Conservation (phyloP, 495 filamentous ascomycete genomes). For the Echria macrotheca region DNA sequence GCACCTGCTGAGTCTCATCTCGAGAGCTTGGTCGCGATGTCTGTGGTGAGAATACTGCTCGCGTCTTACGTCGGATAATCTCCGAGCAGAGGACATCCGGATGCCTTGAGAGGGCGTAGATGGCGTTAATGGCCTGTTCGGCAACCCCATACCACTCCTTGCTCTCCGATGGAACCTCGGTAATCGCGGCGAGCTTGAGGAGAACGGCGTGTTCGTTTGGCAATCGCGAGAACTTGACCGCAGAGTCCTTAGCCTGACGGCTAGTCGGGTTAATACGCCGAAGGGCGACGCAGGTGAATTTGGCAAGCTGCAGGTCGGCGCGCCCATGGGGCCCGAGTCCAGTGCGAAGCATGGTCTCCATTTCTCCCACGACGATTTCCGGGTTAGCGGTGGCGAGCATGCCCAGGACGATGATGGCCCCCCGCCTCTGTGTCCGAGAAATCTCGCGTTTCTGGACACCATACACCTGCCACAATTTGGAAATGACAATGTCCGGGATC, state of each 20-base stretch:
- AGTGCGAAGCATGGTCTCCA: conserved; percentile 87
- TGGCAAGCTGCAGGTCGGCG: conserved; percentile 78
- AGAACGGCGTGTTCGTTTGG: conserved; percentile 89
- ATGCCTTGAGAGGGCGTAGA: conserved; percentile 91
- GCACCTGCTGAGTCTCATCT: conserved; percentile 30
- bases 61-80: conserved; percentile 82
- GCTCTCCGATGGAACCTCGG: conserved; percentile 76
- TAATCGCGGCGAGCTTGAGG: conserved; percentile 70
- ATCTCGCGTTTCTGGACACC: conserved; percentile 90
- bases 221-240: conserved; percentile 65
- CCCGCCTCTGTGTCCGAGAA: conserved; percentile 83
- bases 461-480: conserved; percentile 97
- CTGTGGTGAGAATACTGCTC: conserved; percentile 59
- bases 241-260: conserved; percentile 67
- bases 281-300: conserved; percentile 91
- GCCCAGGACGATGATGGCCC: conserved; percentile 91
- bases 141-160: conserved; percentile 98
- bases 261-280: conserved; percentile 81
- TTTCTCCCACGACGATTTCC: conserved; percentile 86
- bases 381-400: conserved; percentile 94
- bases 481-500: conserved; percentile 77
- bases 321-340: conserved; percentile 77
- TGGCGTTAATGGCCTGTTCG: conserved; percentile 92
- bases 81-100: conserved; percentile 92
- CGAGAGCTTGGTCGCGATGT: conserved; percentile 38